These are phyloP conservation scores for Citrus hindsii DNA, from an alignment of 345 rosid species.

Conservation along the genomic window DNA sequence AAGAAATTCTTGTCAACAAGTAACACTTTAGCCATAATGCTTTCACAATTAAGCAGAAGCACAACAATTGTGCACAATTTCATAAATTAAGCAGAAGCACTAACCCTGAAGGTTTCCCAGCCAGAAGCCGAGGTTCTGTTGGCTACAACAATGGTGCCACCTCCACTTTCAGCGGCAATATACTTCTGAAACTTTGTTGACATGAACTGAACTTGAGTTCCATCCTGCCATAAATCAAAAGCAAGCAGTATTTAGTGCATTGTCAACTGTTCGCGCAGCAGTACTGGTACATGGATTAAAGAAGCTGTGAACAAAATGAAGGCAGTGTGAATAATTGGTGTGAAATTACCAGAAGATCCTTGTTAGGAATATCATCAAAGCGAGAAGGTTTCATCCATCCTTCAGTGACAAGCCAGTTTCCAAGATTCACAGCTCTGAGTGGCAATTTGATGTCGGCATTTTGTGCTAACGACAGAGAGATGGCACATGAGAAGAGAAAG, in stretches of 20 bases:
- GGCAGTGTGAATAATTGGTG: too few relatives aligned
- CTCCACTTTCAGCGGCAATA: slow-evolving; percentile 20
- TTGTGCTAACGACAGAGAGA: background rate
- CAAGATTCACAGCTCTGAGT: slow-evolving; percentile 21
- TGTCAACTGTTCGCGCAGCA: too few relatives aligned
- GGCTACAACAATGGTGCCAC: slow-evolving; percentile 28
- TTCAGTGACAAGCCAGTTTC: slow-evolving; percentile 26
- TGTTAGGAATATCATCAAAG: slow-evolving; percentile 33
- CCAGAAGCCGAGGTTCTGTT: slow-evolving; percentile 21
- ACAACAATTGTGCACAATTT: background rate
- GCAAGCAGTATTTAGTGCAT: background rate
- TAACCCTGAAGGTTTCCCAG: slow-evolving; percentile 41
- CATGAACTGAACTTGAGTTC: slow-evolving; percentile 30
- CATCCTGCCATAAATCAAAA: slow-evolving; percentile 28
- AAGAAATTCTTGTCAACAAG: background rate
- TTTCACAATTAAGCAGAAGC: background rate
- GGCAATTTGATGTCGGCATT: background rate
- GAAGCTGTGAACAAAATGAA: too few relatives aligned
- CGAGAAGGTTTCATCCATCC: slow-evolving; percentile 32
- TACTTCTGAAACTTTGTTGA: slow-evolving; percentile 21
- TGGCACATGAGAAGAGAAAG: background rate
- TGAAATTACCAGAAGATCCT: slow-evolving; percentile 25
- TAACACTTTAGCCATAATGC: background rate
- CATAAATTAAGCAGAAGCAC: background rate
- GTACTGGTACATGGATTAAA: too few relatives aligned